Evolutionary conservation across 2,329 filamentous ascomycete species (phyloP), one percentile per base, ranked within the genome.

Genomic region (Tolypocladium tundrense): DNA sequence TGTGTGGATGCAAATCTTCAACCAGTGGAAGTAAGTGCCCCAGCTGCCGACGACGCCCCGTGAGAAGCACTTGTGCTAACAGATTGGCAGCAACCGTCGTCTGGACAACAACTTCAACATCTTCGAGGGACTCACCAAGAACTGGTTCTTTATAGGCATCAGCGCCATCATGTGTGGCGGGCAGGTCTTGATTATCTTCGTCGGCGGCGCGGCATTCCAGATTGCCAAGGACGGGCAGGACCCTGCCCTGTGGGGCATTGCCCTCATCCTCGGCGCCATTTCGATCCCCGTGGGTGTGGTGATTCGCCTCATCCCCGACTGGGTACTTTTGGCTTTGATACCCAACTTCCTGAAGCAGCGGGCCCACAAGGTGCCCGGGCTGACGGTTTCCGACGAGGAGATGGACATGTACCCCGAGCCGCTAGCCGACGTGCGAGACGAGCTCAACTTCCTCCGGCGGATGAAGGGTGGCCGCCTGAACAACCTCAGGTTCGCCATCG

Each of bases 1-100:
- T 69, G 93, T 97, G 56, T 97, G 93, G 93, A 97, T 97, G 92
- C 93, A 97, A 67, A 95, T 97, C 66, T 97, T 97, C 78, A 97
- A 97, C 74, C 88, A 96, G 69, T 90, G 95, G 82, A 97, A 97
- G 84, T 86, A 79, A 82, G 84, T 84, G 62, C 51, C 13, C 31
- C 16, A 3, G 21, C 33, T 19, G 10, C 19, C 6, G 54, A n/a
- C 4, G 27, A 16, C 16, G 16, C 52, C 9, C 19, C 21, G 27
- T 7, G 40, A 3, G 4, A 31, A 9, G 14, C 40, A n/a, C 7
- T 4, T 63, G 13, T 62, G 67, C 65, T 54, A 57, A 56, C 62
- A 42, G 39, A 41, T 10, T 43, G 40, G 33, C 60, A 87, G 83
- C 77, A 96, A 96, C 75, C 90, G 93, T 59, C 90, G 93, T 14